These are phyloP conservation scores for Lepidium aucheri DNA, from an alignment of 345 rosid species.

Conservation along the genomic window DNA sequence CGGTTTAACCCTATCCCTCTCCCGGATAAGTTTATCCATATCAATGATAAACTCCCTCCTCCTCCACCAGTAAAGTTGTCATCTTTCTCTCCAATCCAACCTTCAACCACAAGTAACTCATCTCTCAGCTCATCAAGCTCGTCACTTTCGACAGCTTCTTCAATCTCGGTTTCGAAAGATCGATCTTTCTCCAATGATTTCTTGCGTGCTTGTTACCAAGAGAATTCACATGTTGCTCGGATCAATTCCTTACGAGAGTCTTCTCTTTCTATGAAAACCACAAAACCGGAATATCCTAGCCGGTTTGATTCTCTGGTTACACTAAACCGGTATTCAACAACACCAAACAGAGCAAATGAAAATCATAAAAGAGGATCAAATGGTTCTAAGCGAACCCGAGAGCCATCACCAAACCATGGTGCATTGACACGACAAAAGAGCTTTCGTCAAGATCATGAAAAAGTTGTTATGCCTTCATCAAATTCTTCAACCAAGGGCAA, in stretches of 20 bases:
- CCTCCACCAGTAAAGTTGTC: constrained; percentile 38
- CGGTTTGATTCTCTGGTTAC: constrained; percentile 10
- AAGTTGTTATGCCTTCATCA: constrained; percentile 5
- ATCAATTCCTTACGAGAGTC: constrained; percentile 52
- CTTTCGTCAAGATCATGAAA: constrained; percentile 43
- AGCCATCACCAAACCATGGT: constrained; percentile 50
- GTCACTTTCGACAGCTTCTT: constrained; percentile 36
- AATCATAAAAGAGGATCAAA: constrained; percentile 10
- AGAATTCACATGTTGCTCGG: constrained; percentile 61
- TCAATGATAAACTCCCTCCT: constrained; percentile 31
- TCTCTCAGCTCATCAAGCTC: constrained; percentile 41
- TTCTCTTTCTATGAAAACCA: constrained; percentile 21
- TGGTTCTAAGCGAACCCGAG: constrained; percentile 38
- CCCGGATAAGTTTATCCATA: constrained; percentile 35
- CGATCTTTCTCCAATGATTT: constrained; percentile 79
- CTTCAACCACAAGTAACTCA: constrained; percentile 18
- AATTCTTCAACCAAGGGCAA: constrained; percentile 22
- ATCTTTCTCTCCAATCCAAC: constrained; percentile 30
- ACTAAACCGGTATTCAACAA: constrained; percentile 5
- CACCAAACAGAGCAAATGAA: constrained; percentile 25
- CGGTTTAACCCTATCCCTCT: neutral
- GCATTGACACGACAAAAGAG: constrained; percentile 54
- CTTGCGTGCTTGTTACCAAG: constrained; percentile 65
- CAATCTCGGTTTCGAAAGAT: constrained; percentile 43
- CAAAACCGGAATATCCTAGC: constrained; percentile 9